Evolutionary conservation across 352 stramenopile genomes (phyloP).

Genomic region (Globisporangium uncinulatum): DNA sequence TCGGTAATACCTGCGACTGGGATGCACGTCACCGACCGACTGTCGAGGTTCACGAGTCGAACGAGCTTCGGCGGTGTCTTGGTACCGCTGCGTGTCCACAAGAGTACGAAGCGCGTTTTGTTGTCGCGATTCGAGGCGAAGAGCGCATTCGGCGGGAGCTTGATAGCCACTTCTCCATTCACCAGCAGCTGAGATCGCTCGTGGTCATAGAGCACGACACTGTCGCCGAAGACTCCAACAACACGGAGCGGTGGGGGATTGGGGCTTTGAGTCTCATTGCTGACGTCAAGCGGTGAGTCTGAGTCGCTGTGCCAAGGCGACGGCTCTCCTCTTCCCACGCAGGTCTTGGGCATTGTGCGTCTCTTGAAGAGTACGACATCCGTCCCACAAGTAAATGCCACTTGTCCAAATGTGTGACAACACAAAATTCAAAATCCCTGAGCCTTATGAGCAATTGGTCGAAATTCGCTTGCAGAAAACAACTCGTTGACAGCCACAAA

Average conservation of each 20-base stretch:
- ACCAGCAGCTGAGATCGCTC: neutral
- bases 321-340: too few species aligned
- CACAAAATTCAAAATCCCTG: neutral
- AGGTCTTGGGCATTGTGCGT: too few species aligned
- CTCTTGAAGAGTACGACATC: too few species aligned
- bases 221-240: constrained; percentile 1
- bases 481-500: too few species aligned
- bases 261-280: neutral
- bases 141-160: neutral
- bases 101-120: neutral
- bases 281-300: neutral
- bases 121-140: neutral
- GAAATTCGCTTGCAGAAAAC: too few species aligned
- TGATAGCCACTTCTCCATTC: neutral
- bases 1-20: neutral
- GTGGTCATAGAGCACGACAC: constrained; percentile 5
- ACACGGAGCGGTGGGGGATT: neutral
- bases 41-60: neutral
- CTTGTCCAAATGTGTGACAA: neutral
- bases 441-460: too few species aligned
- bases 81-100: constrained; percentile 1
- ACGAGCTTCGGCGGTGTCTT: neutral
- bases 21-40: neutral
- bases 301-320: too few species aligned
- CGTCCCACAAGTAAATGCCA: too few species aligned